Evolutionary conservation across 2,329 filamentous ascomycete species (phyloP), one percentile per base, ranked within the genome.

Genomic region (Ramichloridium luteum): DNA sequence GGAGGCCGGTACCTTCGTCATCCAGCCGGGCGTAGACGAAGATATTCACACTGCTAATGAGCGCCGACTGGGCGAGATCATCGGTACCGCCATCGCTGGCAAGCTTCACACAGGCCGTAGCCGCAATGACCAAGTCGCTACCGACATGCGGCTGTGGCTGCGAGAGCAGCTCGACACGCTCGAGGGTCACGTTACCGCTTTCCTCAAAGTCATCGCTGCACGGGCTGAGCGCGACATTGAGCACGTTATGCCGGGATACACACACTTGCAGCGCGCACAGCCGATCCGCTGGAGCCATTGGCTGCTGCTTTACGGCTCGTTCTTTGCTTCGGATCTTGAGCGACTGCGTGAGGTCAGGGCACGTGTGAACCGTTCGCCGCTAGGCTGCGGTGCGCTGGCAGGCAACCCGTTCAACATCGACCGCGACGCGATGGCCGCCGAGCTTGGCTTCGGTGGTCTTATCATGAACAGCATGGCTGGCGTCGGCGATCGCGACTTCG

Each of bases 141-240:
- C 79, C 13, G 84, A 93, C 50, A 88, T 93, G 80, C 77, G 84
- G 39, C 65, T 93, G 55, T 94, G 84, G 84, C 61, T 93, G 41
- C 70, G 83, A 26, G 77, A 86, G 42, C 70, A 80, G 60, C 63
- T 93, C 36, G 68, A 68, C 35, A 65, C 66, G 41, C 72, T 93
- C 31, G 82, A 92, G 46, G 55, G 47, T 20, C 73, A 76, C 46
- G 66, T 93, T 4, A 64, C 73, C 26, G 68, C 72, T 33, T 70
- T 93, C 44, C 62, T 93, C 25, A 65, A 72, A 48, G 78, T 85
- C 28, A 72, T 77, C 10, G 68, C 74, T 20, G 61, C 64, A 28
- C 71, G 82, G 16, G 80, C 83, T 2, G 79, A 84, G 65, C 58
- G 64, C 20, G 80, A 90, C 48, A 75, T 86, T 41, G 77, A 81